phyloP scores from a whole-genome alignment of 176 grass and related monocot species.

The Bonia amplexicaulis region DNA sequence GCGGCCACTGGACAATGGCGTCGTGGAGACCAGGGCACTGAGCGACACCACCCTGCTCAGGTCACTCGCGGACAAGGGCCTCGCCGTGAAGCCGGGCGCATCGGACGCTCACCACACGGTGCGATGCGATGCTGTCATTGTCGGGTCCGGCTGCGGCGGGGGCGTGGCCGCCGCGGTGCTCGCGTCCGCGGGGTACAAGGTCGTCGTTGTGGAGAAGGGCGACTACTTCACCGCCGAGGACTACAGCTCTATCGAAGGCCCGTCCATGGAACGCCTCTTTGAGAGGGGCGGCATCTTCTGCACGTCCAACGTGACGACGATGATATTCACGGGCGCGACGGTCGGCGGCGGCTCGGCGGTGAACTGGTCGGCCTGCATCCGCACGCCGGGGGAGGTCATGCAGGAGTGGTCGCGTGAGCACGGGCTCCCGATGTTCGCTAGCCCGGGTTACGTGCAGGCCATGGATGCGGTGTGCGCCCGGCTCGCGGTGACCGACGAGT shows the following conservation, averaged over 20 bases:
- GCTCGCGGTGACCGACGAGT: conserved; percentile 48
- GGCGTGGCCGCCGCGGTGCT: conserved; percentile 78
- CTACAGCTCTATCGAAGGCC: conserved; percentile 73
- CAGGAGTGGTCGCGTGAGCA: conserved; percentile 68
- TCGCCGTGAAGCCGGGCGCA: conserved; percentile 32
- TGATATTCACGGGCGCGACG: conserved; percentile 67
- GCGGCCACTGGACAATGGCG: conserved; percentile 51
- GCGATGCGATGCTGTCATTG: conserved; percentile 74
- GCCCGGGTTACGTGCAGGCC: conserved; percentile 37
- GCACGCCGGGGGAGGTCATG: conserved; percentile 53
- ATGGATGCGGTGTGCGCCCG: conserved; percentile 73
- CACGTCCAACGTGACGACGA: conserved; percentile 41
- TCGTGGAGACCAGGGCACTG: conserved; percentile 54
- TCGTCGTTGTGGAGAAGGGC: conserved; percentile 85
- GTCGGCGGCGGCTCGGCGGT: conserved; percentile 88
- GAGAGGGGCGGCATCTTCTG: conserved; percentile 58
- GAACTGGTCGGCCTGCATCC: conserved; percentile 94
- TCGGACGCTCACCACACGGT: conserved; percentile 28
- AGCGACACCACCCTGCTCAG: conserved; percentile 47
- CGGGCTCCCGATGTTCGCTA: conserved; percentile 44
- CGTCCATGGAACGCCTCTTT: conserved; percentile 60
- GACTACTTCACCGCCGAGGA: conserved; percentile 67
- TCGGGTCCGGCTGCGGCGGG: conserved; percentile 83
- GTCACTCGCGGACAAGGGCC: conserved; percentile 47
- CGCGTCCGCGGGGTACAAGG: conserved; percentile 67